Conservation (phyloP, 2,329 filamentous ascomycete species). For the Epichloe glyceriae region DNA sequence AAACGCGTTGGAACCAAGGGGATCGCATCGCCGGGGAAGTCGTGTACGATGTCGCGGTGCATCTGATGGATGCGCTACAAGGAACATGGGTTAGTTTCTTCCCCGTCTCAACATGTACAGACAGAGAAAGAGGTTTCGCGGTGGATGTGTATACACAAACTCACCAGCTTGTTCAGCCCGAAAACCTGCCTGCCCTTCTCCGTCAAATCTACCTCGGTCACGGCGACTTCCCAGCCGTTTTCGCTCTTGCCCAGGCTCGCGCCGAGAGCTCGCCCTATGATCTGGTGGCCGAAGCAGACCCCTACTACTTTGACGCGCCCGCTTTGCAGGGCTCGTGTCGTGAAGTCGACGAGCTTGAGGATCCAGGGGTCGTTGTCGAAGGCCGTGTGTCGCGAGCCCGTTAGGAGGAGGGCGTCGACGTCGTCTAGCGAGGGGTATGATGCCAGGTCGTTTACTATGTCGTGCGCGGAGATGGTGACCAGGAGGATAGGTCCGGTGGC, state of each 20-base stretch:
- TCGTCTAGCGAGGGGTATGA: constrained; percentile 60
- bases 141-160: background rate
- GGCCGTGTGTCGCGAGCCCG: constrained; percentile 51
- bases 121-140: background rate
- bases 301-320: constrained; percentile 49
- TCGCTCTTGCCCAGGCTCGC: constrained; percentile 24
- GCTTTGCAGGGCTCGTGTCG: constrained; percentile 18
- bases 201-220: constrained; percentile 26
- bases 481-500: constrained; percentile 28
- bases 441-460: constrained; percentile 53
- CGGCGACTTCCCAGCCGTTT: constrained; percentile 32
- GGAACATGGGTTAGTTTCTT: constrained; percentile 19
- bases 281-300: constrained; percentile 37
- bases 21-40: constrained; percentile 24
- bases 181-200: constrained; percentile 28
- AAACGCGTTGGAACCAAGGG: constrained; percentile 25
- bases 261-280: constrained; percentile 29
- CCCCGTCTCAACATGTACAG: background rate
- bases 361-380: constrained; percentile 33
- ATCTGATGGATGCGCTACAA: constrained; percentile 30
- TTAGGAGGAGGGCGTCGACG: constrained; percentile 73
- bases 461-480: constrained; percentile 50
- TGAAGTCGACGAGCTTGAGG: constrained; percentile 26
- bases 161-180: constrained; percentile 20
- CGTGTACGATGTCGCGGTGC: constrained; percentile 31